These are phyloP conservation scores for Teunomyces gatunensis DNA, from an alignment of 805 yeast genomes.

Conservation along the genomic window DNA sequence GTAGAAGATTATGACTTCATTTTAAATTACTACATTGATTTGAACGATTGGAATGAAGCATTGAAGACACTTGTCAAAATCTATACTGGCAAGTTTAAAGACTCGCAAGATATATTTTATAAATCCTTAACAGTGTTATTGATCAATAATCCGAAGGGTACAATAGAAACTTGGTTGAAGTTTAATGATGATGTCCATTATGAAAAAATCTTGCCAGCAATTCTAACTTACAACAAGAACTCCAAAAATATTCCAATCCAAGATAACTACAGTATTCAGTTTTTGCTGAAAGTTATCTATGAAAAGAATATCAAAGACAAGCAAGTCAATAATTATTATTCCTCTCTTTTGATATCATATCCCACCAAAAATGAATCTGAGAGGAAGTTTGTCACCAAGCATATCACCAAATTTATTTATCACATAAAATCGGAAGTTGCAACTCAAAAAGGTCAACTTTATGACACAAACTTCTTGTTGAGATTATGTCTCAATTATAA, in stretches of 20 bases:
- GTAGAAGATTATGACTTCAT: slow-evolving; percentile 70
- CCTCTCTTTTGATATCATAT: slow-evolving; percentile 61
- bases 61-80: slow-evolving; percentile 53
- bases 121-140: slow-evolving; percentile 67
- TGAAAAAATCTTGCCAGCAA: slow-evolving; percentile 68
- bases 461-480: slow-evolving; percentile 72
- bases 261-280: slow-evolving; percentile 65
- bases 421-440: slow-evolving; percentile 15
- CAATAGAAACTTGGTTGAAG: slow-evolving; percentile 78
- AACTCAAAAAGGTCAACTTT: slow-evolving; percentile 21
- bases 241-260: slow-evolving; percentile 33
- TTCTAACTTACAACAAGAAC: slow-evolving; percentile 63
- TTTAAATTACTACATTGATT: slow-evolving; percentile 63
- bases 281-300: slow-evolving; percentile 50
- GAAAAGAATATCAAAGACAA: slow-evolving; percentile 39
- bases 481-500: slow-evolving; percentile 64
- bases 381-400: slow-evolving; percentile 39
- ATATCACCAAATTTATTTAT: slow-evolving; percentile 32
- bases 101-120: slow-evolving; percentile 45
- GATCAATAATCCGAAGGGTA: slow-evolving; percentile 62
- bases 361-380: slow-evolving; percentile 31
- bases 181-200: slow-evolving; percentile 49
- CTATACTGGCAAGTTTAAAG: slow-evolving; percentile 27
- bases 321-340: slow-evolving; percentile 65
- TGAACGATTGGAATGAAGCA: slow-evolving; percentile 73